These are phyloP conservation scores for Bondarzewia mesenterica DNA, from an alignment of 1,284 basidiomycete genomes.

Conservation along the genomic window DNA sequence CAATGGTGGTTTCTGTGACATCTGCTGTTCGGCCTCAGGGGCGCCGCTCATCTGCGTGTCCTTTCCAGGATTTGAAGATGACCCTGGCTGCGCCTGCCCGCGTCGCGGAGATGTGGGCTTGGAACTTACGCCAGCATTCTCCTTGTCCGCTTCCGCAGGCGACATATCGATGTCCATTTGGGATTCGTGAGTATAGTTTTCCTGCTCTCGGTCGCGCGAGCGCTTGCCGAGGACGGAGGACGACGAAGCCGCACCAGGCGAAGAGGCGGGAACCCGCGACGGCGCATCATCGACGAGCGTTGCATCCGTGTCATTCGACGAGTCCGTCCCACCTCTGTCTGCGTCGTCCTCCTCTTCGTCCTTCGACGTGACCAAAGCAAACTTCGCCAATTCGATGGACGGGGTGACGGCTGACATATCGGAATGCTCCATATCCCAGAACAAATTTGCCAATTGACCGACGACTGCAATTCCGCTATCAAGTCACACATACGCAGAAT, in stretches of 20 bases:
- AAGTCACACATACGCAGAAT: too few species aligned
- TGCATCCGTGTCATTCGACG: slow-evolving; percentile 78
- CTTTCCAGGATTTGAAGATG: too few species aligned
- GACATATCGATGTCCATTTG: slow-evolving; percentile 30
- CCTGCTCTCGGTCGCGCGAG: slow-evolving; percentile 34
- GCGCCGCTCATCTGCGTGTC: slow-evolving; percentile 37
- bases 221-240: slow-evolving; percentile 72
- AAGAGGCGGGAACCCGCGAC: slow-evolving; percentile 4
- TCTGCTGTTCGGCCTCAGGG: slow-evolving; percentile 14
- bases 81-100: slow-evolving; percentile 12
- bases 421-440: slow-evolving; percentile 68
- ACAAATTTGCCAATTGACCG: slow-evolving; percentile 69
- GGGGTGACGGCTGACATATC: slow-evolving; percentile 70
- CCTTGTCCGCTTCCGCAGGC: slow-evolving; percentile 30
- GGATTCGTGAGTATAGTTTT: slow-evolving; percentile 39
- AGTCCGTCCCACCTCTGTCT: slow-evolving; percentile 64
- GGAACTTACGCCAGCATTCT: slow-evolving; percentile 41
- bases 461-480: slow-evolving; percentile 75
- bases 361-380: slow-evolving; percentile 86
- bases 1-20: slow-evolving; percentile 40
- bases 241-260: slow-evolving; percentile 18
- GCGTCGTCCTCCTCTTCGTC: slow-evolving; percentile 79
- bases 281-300: slow-evolving; percentile 72
- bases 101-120: slow-evolving; percentile 11
- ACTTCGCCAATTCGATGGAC: slow-evolving; percentile 79